Evolutionary conservation across 257 asterid genomes (phyloP).

Genomic region (Echium plantagineum): DNA sequence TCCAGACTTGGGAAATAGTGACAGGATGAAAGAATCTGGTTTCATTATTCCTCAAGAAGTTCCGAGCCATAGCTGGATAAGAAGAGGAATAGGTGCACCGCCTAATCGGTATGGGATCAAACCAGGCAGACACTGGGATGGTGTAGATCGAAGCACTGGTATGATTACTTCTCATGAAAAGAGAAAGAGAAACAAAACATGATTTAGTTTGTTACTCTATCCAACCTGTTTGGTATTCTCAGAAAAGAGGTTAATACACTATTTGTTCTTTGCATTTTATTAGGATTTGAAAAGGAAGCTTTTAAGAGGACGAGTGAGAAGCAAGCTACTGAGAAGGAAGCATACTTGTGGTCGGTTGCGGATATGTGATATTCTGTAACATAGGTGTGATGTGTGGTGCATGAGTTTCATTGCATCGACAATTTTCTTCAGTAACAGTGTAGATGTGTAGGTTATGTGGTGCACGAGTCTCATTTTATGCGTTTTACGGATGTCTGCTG

Average conservation of each 20-base stretch:
- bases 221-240: background rate
- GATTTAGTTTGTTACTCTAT: background rate
- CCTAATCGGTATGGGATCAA: conserved; percentile 77
- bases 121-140: conserved; percentile 97
- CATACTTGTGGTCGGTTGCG: conserved; percentile 75
- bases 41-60: conserved; percentile 71
- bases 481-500: too few relatives aligned
- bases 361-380: conserved; percentile 38
- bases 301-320: conserved; percentile 63
- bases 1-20: conserved; percentile 55
- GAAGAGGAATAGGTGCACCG: conserved; percentile 57
- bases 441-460: too few relatives aligned
- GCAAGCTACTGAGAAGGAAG: conserved; percentile 68
- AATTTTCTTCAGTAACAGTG: too few relatives aligned
- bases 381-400: too few relatives aligned
- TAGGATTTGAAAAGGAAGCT: conserved; percentile 61
- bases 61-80: conserved; percentile 78
- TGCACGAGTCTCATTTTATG: too few relatives aligned
- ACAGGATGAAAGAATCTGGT: conserved; percentile 78
- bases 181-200: too few relatives aligned
- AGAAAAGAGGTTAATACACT: too few relatives aligned
- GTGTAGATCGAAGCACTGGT: conserved; percentile 85
- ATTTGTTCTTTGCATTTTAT: conserved; percentile 5
- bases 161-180: conserved; percentile 6
- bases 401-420: too few relatives aligned